Base-by-base conservation (phyloP, 2,329 filamentous ascomycete genomes). In the Thelonectria rubi region DNA sequence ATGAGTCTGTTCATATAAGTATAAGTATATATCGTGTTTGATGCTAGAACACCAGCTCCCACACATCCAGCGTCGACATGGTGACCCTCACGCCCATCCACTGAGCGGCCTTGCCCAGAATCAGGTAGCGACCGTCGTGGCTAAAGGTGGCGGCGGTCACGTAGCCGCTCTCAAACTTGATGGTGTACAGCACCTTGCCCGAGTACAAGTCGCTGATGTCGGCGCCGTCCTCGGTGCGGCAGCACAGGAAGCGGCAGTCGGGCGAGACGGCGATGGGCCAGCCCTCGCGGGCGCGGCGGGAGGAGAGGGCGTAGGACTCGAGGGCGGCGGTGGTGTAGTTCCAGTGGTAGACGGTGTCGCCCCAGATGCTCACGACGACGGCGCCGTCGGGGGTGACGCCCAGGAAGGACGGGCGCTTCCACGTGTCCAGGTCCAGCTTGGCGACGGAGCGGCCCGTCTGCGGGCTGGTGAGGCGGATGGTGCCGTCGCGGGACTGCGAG, bases 211-310 rank as follows among this genome's bases (percentile, higher is more conserved):
- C 75, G 50, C 72, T 73, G 6, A 78, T 66, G 43, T 78, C 76
- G 6, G 77, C 69, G 9, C 76, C 76, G 1, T 75, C 72, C 47
- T 77, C 74, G 1, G 73, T 78, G 47, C 75, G 69, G 52, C 75
- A 78, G 48, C 66, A 72, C 20, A 78, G 48, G 57, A 76, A 76
- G 30, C 72, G 65, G 32, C 76, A 77, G 59, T 78, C 76, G 0
- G 69, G 70, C 7, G 76, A 78, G n/a, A 78, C 68, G 34, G 71
- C 71, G 11, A 78, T 61, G 2, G 76, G 76, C 74, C 75, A 77
- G 2, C 76, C 76, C 61, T 78, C 76, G 30, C 65, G 66, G 7
- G 49, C 60, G 49, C 76, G 67, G 18, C 72, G 69, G 8, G 67
- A 64, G 21, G 75, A 68, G n/a, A 78, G 65, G 40, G 65, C 70